phyloP scores from a whole-genome alignment of 2,329 filamentous ascomycete species.

The Apiospora pterosperma region DNA sequence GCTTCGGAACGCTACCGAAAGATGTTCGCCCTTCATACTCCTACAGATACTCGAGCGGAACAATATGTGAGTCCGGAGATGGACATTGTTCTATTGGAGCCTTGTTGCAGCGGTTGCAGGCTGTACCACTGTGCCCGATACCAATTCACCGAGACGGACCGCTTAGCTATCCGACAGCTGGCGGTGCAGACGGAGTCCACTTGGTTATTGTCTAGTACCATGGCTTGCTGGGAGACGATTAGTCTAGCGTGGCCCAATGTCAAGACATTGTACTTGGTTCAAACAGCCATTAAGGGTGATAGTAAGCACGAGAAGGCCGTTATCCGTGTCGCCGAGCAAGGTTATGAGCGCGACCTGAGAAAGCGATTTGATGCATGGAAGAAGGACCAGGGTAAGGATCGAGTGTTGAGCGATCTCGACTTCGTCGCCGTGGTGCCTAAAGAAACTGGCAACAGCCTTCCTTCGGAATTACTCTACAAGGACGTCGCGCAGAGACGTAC shows the following conservation, averaged over 20 bases:
- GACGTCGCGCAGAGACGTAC: constrained; percentile 20
- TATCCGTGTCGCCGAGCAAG: constrained; percentile 19
- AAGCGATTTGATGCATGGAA: constrained; percentile 27
- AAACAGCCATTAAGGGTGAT: constrained; percentile 20
- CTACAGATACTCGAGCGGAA: constrained; percentile 1
- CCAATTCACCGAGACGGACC: constrained; percentile 23
- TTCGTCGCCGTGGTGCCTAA: constrained; percentile 22
- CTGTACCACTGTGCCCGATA: constrained; percentile 22
- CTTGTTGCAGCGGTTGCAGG: constrained; percentile 26
- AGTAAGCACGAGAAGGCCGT: constrained; percentile 22
- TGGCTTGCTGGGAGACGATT: constrained; percentile 22
- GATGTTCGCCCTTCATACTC: constrained; percentile 16
- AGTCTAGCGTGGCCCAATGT: constrained; percentile 25
- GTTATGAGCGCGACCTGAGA: constrained; percentile 15
- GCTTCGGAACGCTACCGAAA: constrained; percentile 18
- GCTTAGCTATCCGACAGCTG: constrained; percentile 18
- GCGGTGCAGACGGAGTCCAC: constrained; percentile 25
- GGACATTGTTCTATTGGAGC: constrained; percentile 27
- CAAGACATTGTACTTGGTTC: constrained; percentile 26
- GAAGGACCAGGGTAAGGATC: constrained; percentile 16
- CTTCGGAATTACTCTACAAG: too few species aligned
- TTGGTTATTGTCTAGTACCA: constrained; percentile 6
- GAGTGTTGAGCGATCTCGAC: constrained; percentile 18
- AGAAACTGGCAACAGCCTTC: constrained; percentile 8
- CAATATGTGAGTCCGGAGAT: constrained; percentile 19